phyloP scores from a whole-genome alignment of 352 stramenopile species.

The Pythium monospermum region DNA sequence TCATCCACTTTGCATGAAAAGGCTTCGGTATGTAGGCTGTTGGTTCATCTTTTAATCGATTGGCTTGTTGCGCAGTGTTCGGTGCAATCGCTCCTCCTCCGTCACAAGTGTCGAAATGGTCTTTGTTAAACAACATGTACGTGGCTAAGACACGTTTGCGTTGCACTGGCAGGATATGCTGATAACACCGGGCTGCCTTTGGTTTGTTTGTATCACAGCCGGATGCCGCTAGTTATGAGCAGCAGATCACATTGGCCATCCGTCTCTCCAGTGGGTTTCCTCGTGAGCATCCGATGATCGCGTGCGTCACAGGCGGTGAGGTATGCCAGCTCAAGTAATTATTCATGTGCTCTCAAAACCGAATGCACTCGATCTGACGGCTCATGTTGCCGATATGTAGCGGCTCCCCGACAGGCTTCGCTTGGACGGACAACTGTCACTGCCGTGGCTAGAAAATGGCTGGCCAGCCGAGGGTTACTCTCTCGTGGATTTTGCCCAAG shows the following conservation, averaged over 20 bases:
- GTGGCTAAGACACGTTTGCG: neutral
- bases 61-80: constrained; percentile 13
- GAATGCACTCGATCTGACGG: neutral
- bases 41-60: too few species aligned
- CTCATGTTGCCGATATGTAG: constrained; percentile 24
- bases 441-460: constrained; percentile 46
- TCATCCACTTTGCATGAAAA: too few species aligned
- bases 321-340: constrained; percentile 12
- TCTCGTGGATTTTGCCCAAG: constrained; percentile 35
- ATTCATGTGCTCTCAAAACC: neutral
- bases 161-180: neutral
- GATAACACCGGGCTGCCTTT: constrained; percentile 13
- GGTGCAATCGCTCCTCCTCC: constrained; percentile 12
- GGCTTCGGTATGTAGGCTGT: too few species aligned
- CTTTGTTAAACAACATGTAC: constrained; percentile 12
- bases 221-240: constrained; percentile 29
- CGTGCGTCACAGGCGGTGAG: constrained; percentile 41
- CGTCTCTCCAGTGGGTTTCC: constrained; percentile 38
- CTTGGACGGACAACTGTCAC: constrained; percentile 30
- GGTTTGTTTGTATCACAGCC: constrained; percentile 18
- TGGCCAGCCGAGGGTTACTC: constrained; percentile 59
- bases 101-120: constrained; percentile 15
- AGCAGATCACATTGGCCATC: constrained; percentile 39
- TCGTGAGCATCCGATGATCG: constrained; percentile 33
- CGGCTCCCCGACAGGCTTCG: constrained; percentile 26